Percentiles rank a stretch among this genome's conserved stretches.
Evolutionary conservation across 2,329 filamentous ascomycete genomes (phyloP).

Genomic region (Epichloe festucae): DNA sequence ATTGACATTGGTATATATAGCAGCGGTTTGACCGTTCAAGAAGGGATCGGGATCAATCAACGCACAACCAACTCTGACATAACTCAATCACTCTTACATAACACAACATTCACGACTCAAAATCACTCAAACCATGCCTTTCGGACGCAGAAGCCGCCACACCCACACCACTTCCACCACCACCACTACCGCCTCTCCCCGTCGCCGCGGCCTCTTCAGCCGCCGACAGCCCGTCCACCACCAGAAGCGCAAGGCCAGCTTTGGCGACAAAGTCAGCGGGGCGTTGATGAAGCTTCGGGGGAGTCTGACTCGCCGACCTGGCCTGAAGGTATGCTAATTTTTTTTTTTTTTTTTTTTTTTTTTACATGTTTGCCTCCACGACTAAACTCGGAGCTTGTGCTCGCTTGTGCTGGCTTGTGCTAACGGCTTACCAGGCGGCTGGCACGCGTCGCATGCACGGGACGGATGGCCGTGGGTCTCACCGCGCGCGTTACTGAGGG

Average conservation of each 20-base stretch:
- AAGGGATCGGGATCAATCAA: no score
- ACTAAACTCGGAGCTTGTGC: not conserved
- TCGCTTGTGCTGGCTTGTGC: no score
- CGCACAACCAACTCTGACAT: not conserved
- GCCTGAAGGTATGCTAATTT: slow-evolving; percentile 45
- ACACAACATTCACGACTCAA: not conserved
- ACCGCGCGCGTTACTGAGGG: slow-evolving; percentile 14
- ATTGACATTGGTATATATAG: no score
- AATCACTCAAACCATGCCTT: slow-evolving; percentile 8
- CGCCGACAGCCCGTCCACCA: slow-evolving; percentile 36
- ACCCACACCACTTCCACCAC: slow-evolving; percentile 16
- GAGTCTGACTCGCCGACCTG: slow-evolving; percentile 52
- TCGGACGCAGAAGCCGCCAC: slow-evolving; percentile 14
- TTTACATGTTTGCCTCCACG: no score
- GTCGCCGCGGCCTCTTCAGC: slow-evolving; percentile 28
- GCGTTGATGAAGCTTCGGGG: slow-evolving; percentile 64
- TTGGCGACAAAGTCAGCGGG: slow-evolving; percentile 69
- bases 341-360: not conserved
- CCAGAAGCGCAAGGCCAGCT: slow-evolving; percentile 51
- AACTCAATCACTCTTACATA: not conserved
- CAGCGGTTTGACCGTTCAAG: no score
- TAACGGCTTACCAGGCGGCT: slow-evolving; percentile 40
- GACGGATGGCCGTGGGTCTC: slow-evolving; percentile 54
- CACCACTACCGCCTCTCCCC: slow-evolving; percentile 27
- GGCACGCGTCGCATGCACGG: slow-evolving; percentile 62